phyloP scores from a whole-genome alignment of 2,329 filamentous ascomycete species.

The Fusarium nanum region DNA sequence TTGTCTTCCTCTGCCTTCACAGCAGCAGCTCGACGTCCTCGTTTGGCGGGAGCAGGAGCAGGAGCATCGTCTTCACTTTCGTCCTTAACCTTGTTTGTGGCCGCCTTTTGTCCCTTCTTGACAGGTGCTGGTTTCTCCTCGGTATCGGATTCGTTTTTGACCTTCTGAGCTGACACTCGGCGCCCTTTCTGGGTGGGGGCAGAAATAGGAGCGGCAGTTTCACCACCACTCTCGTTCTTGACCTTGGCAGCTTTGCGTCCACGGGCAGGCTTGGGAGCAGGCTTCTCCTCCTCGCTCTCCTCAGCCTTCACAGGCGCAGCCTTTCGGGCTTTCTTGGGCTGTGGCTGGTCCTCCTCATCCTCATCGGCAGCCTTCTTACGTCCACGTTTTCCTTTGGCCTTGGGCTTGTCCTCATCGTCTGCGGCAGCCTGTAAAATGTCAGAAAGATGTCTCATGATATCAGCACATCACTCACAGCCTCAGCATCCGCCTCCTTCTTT shows the following conservation, averaged over 20 bases:
- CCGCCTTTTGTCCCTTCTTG: constrained; percentile 31
- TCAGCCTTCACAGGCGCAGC: constrained; percentile 40
- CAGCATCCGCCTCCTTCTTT: constrained; percentile 51
- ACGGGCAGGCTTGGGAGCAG: constrained; percentile 38
- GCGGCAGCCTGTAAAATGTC: constrained; percentile 44
- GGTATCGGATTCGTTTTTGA: constrained; percentile 28
- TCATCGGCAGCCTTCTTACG: constrained; percentile 49
- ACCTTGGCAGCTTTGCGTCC: constrained; percentile 40
- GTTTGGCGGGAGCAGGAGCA: constrained; percentile 48
- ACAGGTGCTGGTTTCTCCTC: constrained; percentile 30
- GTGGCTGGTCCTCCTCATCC: constrained; percentile 50
- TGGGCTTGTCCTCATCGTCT: constrained; percentile 46
- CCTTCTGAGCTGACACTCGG: constrained; percentile 29
- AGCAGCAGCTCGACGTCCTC: constrained; percentile 33
- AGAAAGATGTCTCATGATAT: constrained; percentile 6
- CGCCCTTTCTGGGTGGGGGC: constrained; percentile 48
- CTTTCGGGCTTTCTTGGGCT: constrained; percentile 53
- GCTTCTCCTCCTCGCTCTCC: constrained; percentile 38
- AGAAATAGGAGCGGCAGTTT: constrained; percentile 35
- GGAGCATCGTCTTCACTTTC: constrained; percentile 35
- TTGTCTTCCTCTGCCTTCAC: constrained; percentile 36
- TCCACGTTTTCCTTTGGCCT: constrained; percentile 50
- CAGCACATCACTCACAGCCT: constrained; percentile 31
- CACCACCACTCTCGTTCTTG: constrained; percentile 41
- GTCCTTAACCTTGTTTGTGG: constrained; percentile 37